A percentile compares a stretch with the other conserved stretches of the same genome.
Conservation (phyloP, 305 asterid species). For the Rubia occidens region DNA sequence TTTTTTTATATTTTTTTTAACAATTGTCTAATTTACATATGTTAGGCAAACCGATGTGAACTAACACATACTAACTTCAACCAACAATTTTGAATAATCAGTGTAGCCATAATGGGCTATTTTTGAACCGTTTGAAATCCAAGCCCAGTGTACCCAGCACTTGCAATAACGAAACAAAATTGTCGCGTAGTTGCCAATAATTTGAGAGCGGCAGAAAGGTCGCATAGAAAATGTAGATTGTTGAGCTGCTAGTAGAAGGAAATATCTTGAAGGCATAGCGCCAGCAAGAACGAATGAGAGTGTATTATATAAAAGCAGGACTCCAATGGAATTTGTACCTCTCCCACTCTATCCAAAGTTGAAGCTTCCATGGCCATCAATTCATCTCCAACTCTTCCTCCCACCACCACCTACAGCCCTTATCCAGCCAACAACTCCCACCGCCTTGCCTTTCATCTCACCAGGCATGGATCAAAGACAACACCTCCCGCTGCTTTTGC, state of each 20-base stretch:
- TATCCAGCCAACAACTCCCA: constrained; percentile 27
- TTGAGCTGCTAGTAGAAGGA: not conserved
- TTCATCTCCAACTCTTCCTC: constrained; percentile 43
- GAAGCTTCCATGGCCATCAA: constrained; percentile 41
- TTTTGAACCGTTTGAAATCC: too few relatives aligned
- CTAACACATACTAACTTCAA: too few relatives aligned
- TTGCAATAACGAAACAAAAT: too few relatives aligned
- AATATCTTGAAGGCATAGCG: not conserved
- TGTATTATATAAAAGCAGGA: not conserved
- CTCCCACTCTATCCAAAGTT: constrained; percentile 18
- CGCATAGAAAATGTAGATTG: not conserved
- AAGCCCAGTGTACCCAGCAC: too few relatives aligned
- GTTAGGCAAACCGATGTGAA: too few relatives aligned
- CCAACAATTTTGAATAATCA: too few relatives aligned
- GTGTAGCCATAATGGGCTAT: too few relatives aligned
- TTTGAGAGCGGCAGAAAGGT: not conserved
- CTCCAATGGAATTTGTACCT: constrained; percentile 15
- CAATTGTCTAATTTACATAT: too few relatives aligned
- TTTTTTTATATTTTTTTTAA: too few relatives aligned
- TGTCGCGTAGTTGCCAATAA: not conserved
- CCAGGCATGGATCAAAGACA: constrained; percentile 17
- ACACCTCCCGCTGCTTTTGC: constrained; percentile 28
- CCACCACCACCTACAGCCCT: constrained; percentile 29
- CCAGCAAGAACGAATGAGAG: not conserved
- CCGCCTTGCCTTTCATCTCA: constrained; percentile 17